A percentile compares a stretch with the other conserved stretches of the same genome.
Conservation (phyloP, 1,284 basidiomycete genomes). For the Apiotrichum sp. region DNA sequence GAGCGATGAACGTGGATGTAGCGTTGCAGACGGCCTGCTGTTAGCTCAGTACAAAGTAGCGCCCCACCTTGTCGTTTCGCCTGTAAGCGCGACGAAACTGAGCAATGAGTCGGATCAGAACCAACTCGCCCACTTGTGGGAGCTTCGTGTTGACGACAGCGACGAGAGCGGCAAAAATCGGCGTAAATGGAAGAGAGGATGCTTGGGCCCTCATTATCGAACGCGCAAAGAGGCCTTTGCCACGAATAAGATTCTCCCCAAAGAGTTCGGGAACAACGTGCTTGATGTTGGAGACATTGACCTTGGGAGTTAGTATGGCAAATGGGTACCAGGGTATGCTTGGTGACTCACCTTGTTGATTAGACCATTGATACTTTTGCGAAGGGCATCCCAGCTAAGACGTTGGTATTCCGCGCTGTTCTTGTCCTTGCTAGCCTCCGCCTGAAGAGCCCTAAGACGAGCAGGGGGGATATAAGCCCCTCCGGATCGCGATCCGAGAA, state of each 20-base stretch:
- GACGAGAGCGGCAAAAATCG: slow-evolving; percentile 90
- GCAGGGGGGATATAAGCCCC: slow-evolving; percentile 97
- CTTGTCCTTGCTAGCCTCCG: slow-evolving; percentile 75
- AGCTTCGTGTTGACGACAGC: slow-evolving; percentile 96
- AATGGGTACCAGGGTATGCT: neutral
- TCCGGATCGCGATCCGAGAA: slow-evolving; percentile 67
- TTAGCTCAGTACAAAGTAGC: neutral
- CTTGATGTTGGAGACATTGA: slow-evolving; percentile 92
- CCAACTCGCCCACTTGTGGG: slow-evolving; percentile 89
- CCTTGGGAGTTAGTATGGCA: slow-evolving; percentile 15
- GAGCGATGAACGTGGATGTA: slow-evolving; percentile 90
- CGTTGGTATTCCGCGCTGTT: slow-evolving; percentile 88
- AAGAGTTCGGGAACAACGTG: slow-evolving; percentile 91
- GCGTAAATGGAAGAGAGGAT: slow-evolving; percentile 93
- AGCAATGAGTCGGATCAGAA: slow-evolving; percentile 80
- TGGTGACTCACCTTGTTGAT: slow-evolving; percentile 67
- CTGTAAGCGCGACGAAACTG: slow-evolving; percentile 95
- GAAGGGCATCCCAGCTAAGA: slow-evolving; percentile 93
- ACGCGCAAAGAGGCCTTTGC: slow-evolving; percentile 79
- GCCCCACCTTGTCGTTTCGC: slow-evolving; percentile 86
- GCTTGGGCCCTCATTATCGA: slow-evolving; percentile 98
- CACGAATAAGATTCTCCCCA: slow-evolving; percentile 82
- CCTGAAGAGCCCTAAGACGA: slow-evolving; percentile 82
- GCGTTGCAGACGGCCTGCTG: slow-evolving; percentile 80
- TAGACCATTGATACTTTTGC: slow-evolving; percentile 97